phyloP scores from a whole-genome alignment of 495 filamentous ascomycete genomes.

The Neurospora sp. region DNA sequence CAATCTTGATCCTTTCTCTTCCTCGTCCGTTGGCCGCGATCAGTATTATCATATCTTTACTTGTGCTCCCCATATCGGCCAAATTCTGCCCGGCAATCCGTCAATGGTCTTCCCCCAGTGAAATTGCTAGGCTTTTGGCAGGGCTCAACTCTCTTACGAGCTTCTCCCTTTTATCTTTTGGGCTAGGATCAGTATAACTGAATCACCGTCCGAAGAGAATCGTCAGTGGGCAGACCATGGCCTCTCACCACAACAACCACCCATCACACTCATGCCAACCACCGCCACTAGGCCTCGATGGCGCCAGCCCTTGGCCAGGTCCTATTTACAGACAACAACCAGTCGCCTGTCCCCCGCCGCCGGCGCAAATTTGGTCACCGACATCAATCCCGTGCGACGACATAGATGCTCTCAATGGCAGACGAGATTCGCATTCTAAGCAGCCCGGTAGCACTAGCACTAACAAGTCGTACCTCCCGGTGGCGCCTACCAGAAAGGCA shows the following conservation, averaged over 20 bases:
- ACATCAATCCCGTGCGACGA: background rate
- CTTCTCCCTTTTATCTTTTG: too few species aligned
- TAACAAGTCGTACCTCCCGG: background rate
- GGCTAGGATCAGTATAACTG: too few species aligned
- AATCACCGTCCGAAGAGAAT: background rate
- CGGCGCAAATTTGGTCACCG: background rate
- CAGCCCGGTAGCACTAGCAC: background rate
- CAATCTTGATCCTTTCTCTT: too few species aligned
- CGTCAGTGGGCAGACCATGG: background rate
- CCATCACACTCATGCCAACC: background rate
- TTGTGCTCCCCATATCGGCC: too few species aligned
- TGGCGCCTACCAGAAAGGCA: background rate
- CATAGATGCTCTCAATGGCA: background rate
- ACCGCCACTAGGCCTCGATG: background rate
- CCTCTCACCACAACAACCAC: background rate
- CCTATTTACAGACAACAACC: background rate
- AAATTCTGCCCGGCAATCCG: too few species aligned
- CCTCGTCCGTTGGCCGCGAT: too few species aligned
- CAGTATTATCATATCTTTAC: too few species aligned
- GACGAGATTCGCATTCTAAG: background rate
- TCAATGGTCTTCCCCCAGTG: too few species aligned
- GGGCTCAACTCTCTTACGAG: too few species aligned
- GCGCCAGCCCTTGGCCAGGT: background rate
- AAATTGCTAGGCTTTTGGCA: too few species aligned
- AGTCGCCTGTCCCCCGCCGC: background rate